Percentiles rank a stretch among this genome's conserved stretches.
Conservation (phyloP, 169 alveolate species). For the Eimeria brunetti region DNA sequence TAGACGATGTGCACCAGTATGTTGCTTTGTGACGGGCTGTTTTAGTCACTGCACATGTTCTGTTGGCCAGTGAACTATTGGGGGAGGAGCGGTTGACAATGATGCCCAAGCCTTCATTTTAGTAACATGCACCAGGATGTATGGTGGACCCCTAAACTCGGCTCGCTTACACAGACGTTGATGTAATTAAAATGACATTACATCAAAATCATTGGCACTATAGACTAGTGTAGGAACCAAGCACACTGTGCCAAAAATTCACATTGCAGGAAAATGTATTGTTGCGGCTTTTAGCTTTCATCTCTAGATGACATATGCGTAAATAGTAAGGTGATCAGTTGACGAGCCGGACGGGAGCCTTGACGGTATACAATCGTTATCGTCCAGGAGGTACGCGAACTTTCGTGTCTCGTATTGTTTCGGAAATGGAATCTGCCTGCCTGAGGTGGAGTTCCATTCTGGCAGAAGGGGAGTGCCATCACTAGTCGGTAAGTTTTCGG, state of each 20-base stretch:
- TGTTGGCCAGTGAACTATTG: no score
- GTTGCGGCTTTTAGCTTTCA: no score
- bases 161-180: not conserved
- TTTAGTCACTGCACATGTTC: no score
- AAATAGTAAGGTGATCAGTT: not conserved
- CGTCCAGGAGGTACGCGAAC: not conserved
- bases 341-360: not conserved
- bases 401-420: not conserved
- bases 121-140: not conserved
- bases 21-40: no score
- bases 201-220: not conserved
- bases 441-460: not conserved
- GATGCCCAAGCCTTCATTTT: not conserved
- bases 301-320: not conserved
- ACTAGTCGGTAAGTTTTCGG: not conserved
- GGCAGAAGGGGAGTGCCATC: not conserved
- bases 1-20: no score
- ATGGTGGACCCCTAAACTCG: not conserved
- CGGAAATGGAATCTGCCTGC: not conserved
- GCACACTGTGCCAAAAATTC: not conserved
- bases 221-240: not conserved
- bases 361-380: not conserved
- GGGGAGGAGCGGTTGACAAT: no score
- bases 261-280: not conserved
- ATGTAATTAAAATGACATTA: not conserved